These are phyloP conservation scores for Neurospora africana DNA, from an alignment of 495 filamentous ascomycete species.

Conservation along the genomic window DNA sequence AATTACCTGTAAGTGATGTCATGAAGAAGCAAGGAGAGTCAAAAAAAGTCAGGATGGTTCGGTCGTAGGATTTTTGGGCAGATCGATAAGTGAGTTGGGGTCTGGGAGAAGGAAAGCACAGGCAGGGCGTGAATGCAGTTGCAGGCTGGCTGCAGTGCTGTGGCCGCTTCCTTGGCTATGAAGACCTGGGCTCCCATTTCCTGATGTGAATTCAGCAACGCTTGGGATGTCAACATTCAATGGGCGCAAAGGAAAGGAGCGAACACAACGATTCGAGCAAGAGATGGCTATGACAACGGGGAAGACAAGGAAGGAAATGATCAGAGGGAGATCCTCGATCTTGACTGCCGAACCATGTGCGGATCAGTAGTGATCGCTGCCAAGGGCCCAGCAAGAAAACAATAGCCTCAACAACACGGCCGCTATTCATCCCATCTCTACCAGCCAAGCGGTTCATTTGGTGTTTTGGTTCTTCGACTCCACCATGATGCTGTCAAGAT, in stretches of 20 bases:
- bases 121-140: too few species aligned
- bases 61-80: too few species aligned
- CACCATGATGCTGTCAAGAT: not conserved
- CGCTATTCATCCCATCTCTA: not conserved
- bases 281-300: not conserved
- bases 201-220: not conserved
- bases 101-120: too few species aligned
- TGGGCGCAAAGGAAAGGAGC: not conserved
- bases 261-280: not conserved
- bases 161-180: too few species aligned
- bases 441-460: not conserved
- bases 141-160: too few species aligned
- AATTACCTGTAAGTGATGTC: too few species aligned
- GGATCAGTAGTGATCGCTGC: not conserved
- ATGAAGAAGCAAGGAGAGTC: too few species aligned
- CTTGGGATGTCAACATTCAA: not conserved
- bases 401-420: not conserved
- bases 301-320: not conserved
- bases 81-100: too few species aligned
- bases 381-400: not conserved
- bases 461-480: not conserved
- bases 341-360: not conserved
- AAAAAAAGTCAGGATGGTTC: too few species aligned
- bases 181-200: too few species aligned
- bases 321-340: not conserved